phyloP scores from a whole-genome alignment of 2,329 filamentous ascomycete genomes.

The Colletotrichum higginsianum region DNA sequence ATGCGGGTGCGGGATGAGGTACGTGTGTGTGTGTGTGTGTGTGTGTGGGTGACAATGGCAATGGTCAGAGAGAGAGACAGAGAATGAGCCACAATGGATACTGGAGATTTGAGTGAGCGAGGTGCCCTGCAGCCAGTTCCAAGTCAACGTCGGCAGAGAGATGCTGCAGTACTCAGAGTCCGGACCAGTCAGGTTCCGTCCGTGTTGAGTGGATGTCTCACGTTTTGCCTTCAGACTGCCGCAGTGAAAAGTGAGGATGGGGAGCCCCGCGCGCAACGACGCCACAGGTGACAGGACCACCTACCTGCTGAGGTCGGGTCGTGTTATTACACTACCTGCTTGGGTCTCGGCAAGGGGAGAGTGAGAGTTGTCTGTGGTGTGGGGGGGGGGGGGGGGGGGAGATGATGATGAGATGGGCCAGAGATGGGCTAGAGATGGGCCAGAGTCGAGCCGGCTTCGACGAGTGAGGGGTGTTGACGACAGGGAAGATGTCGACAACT shows the following conservation, averaged over 20 bases:
- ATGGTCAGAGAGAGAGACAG: neutral
- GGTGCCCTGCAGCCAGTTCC: constrained; percentile 2
- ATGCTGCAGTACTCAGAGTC: constrained; percentile 25
- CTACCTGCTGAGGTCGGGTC: neutral
- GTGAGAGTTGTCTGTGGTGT: constrained; percentile 1
- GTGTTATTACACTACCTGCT: neutral
- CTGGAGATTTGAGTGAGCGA: too few species aligned
- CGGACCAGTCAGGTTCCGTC: constrained; percentile 40
- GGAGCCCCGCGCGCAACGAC: constrained; percentile 37
- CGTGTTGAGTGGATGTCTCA: constrained; percentile 41
- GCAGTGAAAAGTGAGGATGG: constrained; percentile 30
- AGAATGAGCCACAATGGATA: too few species aligned
- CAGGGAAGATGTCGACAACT: constrained; percentile 41
- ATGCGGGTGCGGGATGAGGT: constrained; percentile 25
- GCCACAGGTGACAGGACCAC: constrained; percentile 6
- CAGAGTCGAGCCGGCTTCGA: constrained; percentile 7
- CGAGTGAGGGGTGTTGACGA: constrained; percentile 34
- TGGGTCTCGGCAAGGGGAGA: neutral
- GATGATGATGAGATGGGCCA: constrained; percentile 11
- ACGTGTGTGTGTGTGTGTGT: neutral
- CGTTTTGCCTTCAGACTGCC: constrained; percentile 39
- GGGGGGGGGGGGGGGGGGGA: constrained; percentile 9
- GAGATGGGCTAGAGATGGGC: constrained; percentile 2
- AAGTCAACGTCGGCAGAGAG: constrained; percentile 29
- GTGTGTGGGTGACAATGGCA: neutral